phyloP scores from a whole-genome alignment of 2,329 filamentous ascomycete species.

The Neurospora sp. region DNA sequence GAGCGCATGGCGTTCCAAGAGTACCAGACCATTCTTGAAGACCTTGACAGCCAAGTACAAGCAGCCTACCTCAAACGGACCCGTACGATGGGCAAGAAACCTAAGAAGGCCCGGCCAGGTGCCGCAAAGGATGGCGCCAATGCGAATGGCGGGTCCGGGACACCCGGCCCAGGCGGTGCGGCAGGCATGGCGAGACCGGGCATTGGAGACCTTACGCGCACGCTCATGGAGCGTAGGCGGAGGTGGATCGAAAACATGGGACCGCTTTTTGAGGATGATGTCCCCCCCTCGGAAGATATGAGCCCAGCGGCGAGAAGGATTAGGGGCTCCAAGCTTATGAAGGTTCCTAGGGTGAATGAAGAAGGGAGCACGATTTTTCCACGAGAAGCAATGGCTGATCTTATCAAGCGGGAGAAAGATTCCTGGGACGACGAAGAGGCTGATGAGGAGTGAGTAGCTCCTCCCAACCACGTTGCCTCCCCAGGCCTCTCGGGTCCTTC shows the following conservation, averaged over 20 bases:
- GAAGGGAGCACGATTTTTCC: slow-evolving; percentile 64
- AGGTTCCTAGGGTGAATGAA: slow-evolving; percentile 58
- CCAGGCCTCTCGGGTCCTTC: neutral
- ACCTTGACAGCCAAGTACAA: slow-evolving; percentile 90
- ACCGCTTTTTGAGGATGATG: slow-evolving; percentile 79
- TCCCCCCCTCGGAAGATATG: slow-evolving; percentile 22
- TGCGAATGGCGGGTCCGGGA: slow-evolving; percentile 45
- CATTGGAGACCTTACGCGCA: slow-evolving; percentile 85
- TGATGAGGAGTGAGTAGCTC: slow-evolving; percentile 36
- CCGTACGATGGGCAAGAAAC: slow-evolving; percentile 84
- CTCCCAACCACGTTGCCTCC: neutral
- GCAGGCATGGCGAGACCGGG: slow-evolving; percentile 60
- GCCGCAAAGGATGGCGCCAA: slow-evolving; percentile 32
- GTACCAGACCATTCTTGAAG: slow-evolving; percentile 92
- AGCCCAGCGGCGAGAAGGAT: neutral
- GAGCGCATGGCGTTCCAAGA: slow-evolving; percentile 95
- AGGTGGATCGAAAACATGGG: slow-evolving; percentile 89
- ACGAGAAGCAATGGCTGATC: slow-evolving; percentile 57
- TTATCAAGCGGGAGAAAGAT: slow-evolving; percentile 68
- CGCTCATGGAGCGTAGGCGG: slow-evolving; percentile 80
- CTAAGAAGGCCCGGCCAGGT: slow-evolving; percentile 75
- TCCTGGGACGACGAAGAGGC: slow-evolving; percentile 74
- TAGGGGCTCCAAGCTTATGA: slow-evolving; percentile 32
- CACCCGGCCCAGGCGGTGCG: slow-evolving; percentile 20
- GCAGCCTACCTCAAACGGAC: slow-evolving; percentile 93